Evolutionary conservation across 2,329 filamentous ascomycete species (phyloP).

Genomic region (Colletotrichum tropicale): DNA sequence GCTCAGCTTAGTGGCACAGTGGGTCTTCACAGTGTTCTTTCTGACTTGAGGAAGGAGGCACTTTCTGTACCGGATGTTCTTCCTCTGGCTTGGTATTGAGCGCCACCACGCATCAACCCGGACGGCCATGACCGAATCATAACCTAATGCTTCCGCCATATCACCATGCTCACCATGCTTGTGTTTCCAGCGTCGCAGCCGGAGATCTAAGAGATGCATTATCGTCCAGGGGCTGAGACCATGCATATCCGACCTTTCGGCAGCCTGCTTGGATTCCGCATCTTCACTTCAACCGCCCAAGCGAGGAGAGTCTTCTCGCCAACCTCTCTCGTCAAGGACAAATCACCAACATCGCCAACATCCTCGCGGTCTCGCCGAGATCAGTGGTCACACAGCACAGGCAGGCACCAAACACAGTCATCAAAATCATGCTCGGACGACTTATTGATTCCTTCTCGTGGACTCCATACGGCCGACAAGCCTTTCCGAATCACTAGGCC

Average conservation of each 20-base stretch:
- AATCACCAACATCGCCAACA: background rate
- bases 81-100: background rate
- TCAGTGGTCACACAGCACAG: background rate
- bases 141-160: background rate
- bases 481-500: background rate
- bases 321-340: background rate
- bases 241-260: background rate
- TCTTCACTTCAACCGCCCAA: background rate
- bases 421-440: background rate
- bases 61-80: background rate
- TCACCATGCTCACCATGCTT: background rate
- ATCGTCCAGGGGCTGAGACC: background rate
- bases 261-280: background rate
- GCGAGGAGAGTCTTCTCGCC: background rate
- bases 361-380: background rate
- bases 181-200: background rate
- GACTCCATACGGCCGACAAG: background rate
- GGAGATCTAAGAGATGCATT: background rate
- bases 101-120: background rate
- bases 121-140: background rate
- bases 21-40: background rate
- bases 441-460: background rate
- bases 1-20: background rate
- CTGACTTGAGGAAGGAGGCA: background rate
- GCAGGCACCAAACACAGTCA: background rate